Base-by-base conservation (phyloP, 208 protist genomes). In the Leptomonas seymouri region DNA sequence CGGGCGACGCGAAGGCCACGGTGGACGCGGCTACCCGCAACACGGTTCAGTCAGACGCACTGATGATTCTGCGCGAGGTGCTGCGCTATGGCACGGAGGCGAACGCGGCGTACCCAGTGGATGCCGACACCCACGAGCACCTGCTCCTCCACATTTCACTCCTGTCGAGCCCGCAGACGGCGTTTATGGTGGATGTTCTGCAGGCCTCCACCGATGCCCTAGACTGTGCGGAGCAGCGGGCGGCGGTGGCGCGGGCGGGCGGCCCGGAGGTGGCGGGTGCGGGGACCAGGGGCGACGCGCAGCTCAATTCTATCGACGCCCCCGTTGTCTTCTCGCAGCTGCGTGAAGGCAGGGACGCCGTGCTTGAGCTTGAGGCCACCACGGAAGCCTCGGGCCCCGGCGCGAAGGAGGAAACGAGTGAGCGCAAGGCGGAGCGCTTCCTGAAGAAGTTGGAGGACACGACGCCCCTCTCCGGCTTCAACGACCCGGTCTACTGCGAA, bases 401-500 rank as follows among this genome's bases (percentile, higher is more conserved):
- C 1, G 62, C 25, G 42, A 60, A 61, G 77, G 48, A 54, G 45
- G 63, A 64, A 53, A 42, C 39, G 34, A 74, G 69, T 21, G 67
- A 83, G n/a, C 73, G 57, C 54, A 91, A 86, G 74, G 78, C 70
- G 21, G 70, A 87, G 53, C 67, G 80, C 45, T 96, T 93, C 48
- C 64, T 94, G 41, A 78, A 81, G 72, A 81, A 78, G 41, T 66
- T 97, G 41, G 89, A 95, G 78, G 71, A 94, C 59, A 95, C 98
- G 15, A 81, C 91, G 11, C 93, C 99, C 48, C 89, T 99, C 20
- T 99, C 97, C 45, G 98, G 98, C 34, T 98, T 98, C 73, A 94
- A 87, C 64, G 98, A 99, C 84, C 90, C 96, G 31, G 93, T 99
- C 31, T 99, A 99, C 78, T 98, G 93, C 63, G 98, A 99, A 85